Evolutionary conservation across 2,329 filamentous ascomycete genomes (phyloP).

Genomic region (Arthroderma sp.): DNA sequence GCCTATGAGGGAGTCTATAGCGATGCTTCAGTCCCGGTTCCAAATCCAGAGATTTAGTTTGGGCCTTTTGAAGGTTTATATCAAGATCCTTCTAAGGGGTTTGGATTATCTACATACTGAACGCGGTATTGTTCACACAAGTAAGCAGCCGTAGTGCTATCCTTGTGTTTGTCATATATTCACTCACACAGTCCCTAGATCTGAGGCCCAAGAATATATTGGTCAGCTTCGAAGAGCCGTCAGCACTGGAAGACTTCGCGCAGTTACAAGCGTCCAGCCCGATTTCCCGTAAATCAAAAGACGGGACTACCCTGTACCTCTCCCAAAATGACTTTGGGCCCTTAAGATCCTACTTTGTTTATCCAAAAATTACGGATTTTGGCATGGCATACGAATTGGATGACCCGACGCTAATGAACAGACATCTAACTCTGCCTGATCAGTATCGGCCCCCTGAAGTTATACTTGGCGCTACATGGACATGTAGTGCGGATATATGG

Average conservation of each 20-base stretch:
- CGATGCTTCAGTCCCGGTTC: conserved; percentile 21
- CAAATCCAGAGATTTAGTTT: conserved; percentile 19
- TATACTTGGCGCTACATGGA: conserved; percentile 36
- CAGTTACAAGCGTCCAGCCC: conserved; percentile 20
- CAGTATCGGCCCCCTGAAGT: conserved; percentile 32
- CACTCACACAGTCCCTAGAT: conserved; percentile 18
- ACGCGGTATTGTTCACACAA: conserved; percentile 34
- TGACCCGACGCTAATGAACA: background rate
- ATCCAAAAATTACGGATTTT: conserved; percentile 12
- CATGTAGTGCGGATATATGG: conserved; percentile 41
- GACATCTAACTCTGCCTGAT: conserved; percentile 25
- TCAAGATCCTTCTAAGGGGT: conserved; percentile 28
- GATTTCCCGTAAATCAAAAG: conserved; percentile 22
- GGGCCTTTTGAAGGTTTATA: conserved; percentile 23
- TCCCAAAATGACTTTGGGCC: conserved; percentile 7
- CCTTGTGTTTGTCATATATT: background rate
- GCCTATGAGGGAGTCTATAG: conserved; percentile 28
- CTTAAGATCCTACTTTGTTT: background rate
- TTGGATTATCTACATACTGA: conserved; percentile 36
- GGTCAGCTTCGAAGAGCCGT: conserved; percentile 21
- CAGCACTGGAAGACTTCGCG: conserved; percentile 11
- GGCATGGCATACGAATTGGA: background rate
- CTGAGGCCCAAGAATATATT: conserved; percentile 36
- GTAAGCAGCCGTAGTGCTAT: conserved; percentile 19
- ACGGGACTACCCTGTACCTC: conserved; percentile 3